Percentiles rank a stretch among this genome's conserved stretches.
phyloP scores from a whole-genome alignment of 2,329 filamentous ascomycete genomes.

The Lachnellula occidentalis region DNA sequence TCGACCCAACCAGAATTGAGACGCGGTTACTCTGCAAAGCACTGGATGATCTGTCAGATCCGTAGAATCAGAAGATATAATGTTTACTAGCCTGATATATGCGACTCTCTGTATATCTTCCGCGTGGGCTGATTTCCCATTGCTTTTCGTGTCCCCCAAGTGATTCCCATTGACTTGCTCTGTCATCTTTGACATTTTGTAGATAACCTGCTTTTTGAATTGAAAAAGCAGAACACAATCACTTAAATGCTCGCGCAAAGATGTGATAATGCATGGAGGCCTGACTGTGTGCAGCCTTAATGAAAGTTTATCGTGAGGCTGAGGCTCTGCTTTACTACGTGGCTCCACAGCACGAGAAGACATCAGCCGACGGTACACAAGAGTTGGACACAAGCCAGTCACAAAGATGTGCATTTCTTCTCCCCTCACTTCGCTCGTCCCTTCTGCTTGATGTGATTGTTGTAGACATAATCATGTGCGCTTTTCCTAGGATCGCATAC shows the following conservation, averaged over 20 bases:
- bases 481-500: too few species aligned
- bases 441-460: too few species aligned
- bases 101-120: not conserved
- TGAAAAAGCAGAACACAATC: not conserved
- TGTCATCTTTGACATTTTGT: not conserved
- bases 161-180: not conserved
- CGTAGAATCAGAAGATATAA: not conserved
- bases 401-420: too few species aligned
- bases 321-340: not conserved
- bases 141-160: not conserved
- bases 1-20: constrained; percentile 4
- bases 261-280: not conserved
- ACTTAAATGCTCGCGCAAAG: not conserved
- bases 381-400: too few species aligned
- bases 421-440: too few species aligned
- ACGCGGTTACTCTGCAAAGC: constrained; percentile 6
- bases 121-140: not conserved
- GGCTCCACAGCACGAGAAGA: not conserved
- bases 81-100: not conserved
- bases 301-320: not conserved
- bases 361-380: not conserved
- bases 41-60: not conserved
- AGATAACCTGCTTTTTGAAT: not conserved
- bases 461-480: too few species aligned
- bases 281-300: not conserved